A percentile compares a stretch with the other conserved stretches of the same genome.
phyloP scores from a whole-genome alignment of 306 rosid genomes.

The Calophaca sinica region DNA sequence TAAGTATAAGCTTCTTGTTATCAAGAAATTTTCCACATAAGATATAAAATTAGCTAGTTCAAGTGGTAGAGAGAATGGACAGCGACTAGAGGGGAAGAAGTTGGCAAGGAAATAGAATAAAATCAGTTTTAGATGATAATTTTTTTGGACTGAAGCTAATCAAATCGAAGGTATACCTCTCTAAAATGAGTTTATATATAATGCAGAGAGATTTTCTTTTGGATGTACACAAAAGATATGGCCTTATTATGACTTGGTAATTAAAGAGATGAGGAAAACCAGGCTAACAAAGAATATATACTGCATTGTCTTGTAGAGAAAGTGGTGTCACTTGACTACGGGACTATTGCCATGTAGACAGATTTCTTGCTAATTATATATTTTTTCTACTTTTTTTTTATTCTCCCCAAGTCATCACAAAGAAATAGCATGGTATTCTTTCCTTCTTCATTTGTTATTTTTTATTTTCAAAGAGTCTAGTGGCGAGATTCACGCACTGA shows the following conservation, averaged over 20 bases:
- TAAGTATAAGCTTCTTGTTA: not conserved
- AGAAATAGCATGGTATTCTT: too few species aligned
- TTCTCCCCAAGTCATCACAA: too few species aligned
- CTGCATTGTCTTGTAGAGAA: not conserved
- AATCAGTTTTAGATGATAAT: not conserved
- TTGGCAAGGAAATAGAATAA: not conserved
- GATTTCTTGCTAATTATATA: not conserved
- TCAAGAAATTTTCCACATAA: conserved; percentile 24
- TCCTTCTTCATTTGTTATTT: too few species aligned
- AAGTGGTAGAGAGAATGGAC: conserved; percentile 9
- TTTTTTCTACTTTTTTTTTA: not conserved
- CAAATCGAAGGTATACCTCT: not conserved
- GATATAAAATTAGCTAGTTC: not conserved
- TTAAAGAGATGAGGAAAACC: not conserved
- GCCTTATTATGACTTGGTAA: not conserved
- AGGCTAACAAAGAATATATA: not conserved
- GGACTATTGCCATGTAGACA: too few species aligned
- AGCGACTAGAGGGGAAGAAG: not conserved
- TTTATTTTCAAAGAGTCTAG: too few species aligned
- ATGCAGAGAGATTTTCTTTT: not conserved
- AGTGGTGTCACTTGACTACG: not conserved
- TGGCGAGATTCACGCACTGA: too few species aligned
- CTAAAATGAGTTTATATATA: not conserved
- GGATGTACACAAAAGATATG: not conserved
- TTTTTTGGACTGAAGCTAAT: not conserved